Base-by-base conservation (phyloP, 192 early-diverging fungal species). In the Oehlia diaphana region DNA sequence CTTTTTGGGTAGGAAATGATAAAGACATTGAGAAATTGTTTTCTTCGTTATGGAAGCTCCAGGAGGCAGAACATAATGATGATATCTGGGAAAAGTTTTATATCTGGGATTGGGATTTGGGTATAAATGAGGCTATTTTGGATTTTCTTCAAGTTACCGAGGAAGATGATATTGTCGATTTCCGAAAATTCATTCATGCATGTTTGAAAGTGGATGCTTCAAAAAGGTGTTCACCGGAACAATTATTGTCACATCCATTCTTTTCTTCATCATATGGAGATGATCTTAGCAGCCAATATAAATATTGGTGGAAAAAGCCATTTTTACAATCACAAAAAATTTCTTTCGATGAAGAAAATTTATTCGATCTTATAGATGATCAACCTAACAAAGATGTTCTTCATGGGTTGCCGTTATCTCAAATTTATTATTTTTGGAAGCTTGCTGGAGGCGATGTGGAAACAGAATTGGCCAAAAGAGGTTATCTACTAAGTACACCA, bases 391-490 rank as follows among this genome's bases (percentile, higher is more conserved):
- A 78, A 53, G 70, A 72, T 47, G 71, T 84, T 8, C 74, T 89
- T 0, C 68, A 77, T 44, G 84, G 85, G 10, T 77, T 92, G 7
- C 86, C 89, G 7, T 74, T 89, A 10, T 79, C 84, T 0, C 86
- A 88, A 61, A 82, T 92, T 13, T 92, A 89, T 72, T 83, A 92
- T 74, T 83, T 92, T 47, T 92, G 91, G 91, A 89, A 86, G 63
- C 49, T 92, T 26, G 89, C 90, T 8, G 91, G 91, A 3, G 91
- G 91, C 23, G 89, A 91, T 70, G 88, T 91, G 0, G 91, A 90
- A 73, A 64, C 87, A 6, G 89, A 90, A 78, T 82, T 89, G 50
- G 80, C 80, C 26, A 88, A 86, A 64, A 76, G 83, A 50, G 87
- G 85, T 3, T 86, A 81, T 9, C 81, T 89, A 10, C 77, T 83